phyloP scores from a whole-genome alignment of 495 filamentous ascomycete genomes.

The Viridothelium virens region DNA sequence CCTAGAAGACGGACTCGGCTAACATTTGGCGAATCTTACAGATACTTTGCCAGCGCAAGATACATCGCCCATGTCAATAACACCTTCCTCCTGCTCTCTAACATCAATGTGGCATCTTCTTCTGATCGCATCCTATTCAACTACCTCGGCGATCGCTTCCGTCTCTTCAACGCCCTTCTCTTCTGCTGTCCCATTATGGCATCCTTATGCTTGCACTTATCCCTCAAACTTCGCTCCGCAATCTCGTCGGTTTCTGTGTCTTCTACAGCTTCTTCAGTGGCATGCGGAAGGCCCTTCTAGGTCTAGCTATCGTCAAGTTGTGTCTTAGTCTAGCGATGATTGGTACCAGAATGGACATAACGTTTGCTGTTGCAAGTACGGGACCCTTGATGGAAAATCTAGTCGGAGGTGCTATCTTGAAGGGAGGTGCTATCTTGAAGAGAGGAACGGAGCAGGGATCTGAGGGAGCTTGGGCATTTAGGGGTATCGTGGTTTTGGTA shows the following conservation, averaged over 20 bases:
- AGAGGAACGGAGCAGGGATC: neutral
- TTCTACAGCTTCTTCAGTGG: slow-evolving; percentile 39
- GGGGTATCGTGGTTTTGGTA: neutral
- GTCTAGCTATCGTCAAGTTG: neutral
- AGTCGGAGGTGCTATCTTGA: neutral
- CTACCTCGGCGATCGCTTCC: slow-evolving; percentile 46
- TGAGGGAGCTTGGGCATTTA: neutral
- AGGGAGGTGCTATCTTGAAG: neutral
- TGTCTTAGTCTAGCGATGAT: neutral
- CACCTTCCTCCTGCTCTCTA: slow-evolving; percentile 37
- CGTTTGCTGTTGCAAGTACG: neutral
- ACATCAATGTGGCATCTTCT: slow-evolving; percentile 38
- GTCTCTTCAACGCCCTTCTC: slow-evolving; percentile 44
- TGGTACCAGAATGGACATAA: neutral
- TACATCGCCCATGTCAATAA: slow-evolving; percentile 44
- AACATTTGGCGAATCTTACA: neutral
- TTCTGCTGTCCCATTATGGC: slow-evolving; percentile 28
- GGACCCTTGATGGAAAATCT: neutral
- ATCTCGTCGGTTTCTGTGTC: slow-evolving; percentile 37
- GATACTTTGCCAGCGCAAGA: slow-evolving; percentile 47
- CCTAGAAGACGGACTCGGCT: neutral
- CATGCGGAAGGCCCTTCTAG: neutral
- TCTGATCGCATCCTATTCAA: slow-evolving; percentile 53
- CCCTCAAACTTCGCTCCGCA: slow-evolving; percentile 31
- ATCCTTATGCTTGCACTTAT: slow-evolving; percentile 42